phyloP scores from a whole-genome alignment of 2,329 filamentous ascomycete species.

The Diaporthe ilicicola region DNA sequence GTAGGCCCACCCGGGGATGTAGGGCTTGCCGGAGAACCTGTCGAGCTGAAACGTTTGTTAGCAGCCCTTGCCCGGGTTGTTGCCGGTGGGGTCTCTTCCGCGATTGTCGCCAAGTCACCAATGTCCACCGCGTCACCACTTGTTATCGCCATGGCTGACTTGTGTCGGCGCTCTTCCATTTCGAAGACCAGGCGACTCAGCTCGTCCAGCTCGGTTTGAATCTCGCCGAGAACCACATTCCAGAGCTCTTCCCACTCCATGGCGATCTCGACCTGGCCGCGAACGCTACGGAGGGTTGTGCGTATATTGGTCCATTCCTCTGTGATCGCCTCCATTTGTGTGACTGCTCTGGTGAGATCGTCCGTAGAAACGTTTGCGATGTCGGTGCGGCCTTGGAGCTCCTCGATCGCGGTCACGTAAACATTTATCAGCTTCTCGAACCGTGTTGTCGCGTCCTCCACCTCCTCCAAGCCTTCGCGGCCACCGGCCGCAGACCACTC shows the following conservation, averaged over 20 bases:
- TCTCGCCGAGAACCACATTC: slow-evolving; percentile 92
- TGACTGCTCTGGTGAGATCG: slow-evolving; percentile 78
- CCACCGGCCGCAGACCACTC: slow-evolving; percentile 95
- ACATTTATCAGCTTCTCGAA: slow-evolving; percentile 92
- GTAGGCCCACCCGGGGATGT: slow-evolving; percentile 65
- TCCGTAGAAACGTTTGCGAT: slow-evolving; percentile 75
- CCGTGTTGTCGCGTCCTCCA: slow-evolving; percentile 77
- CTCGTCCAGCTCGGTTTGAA: slow-evolving; percentile 79
- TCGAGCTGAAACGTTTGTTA: slow-evolving; percentile 75
- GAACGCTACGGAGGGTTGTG: slow-evolving; percentile 78
- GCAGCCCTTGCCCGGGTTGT: slow-evolving; percentile 56
- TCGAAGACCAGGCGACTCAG: slow-evolving; percentile 82
- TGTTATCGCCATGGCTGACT: slow-evolving; percentile 71
- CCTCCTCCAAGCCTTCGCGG: slow-evolving; percentile 78
- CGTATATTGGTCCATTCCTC: slow-evolving; percentile 87
- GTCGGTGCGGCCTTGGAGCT: slow-evolving; percentile 81
- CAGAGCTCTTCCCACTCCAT: slow-evolving; percentile 99
- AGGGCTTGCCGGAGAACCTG: slow-evolving; percentile 70
- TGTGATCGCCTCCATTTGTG: slow-evolving; percentile 89
- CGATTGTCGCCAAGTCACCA: slow-evolving; percentile 89
- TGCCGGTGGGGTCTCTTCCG: slow-evolving; percentile 80
- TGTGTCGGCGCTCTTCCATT: slow-evolving; percentile 95
- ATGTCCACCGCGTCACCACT: slow-evolving; percentile 78
- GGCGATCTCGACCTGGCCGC: slow-evolving; percentile 91
- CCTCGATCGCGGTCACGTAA: slow-evolving; percentile 93